phyloP scores from a whole-genome alignment of 306 rosid genomes.

The Sicyos edulis region DNA sequence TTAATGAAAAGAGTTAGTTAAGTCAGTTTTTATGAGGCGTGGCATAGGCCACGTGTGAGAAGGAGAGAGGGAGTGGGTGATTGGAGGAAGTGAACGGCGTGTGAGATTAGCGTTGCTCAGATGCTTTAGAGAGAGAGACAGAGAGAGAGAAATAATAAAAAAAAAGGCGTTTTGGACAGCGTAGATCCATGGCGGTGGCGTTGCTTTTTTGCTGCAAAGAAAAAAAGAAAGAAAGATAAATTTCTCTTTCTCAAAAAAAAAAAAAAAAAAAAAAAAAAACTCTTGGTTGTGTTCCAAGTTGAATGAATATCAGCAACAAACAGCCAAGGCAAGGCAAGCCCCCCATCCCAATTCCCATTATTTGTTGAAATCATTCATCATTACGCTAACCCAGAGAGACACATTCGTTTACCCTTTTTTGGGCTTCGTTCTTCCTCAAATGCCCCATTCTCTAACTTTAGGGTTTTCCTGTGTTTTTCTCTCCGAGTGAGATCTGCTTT shows the following conservation, averaged over 20 bases:
- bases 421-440: constrained; percentile 10
- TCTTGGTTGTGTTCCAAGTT: neutral
- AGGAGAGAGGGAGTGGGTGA: neutral
- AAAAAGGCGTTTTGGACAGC: constrained; percentile 12
- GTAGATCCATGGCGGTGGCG: constrained; percentile 21
- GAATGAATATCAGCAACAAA: neutral
- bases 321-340: neutral
- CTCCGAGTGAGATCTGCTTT: neutral
- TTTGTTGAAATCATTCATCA: constrained; percentile 9
- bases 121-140: neutral
- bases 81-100: neutral
- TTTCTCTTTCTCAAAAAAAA: neutral
- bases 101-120: constrained; percentile 1
- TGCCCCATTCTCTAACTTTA: constrained; percentile 1
- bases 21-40: constrained; percentile 14
- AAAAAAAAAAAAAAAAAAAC: too few species aligned
- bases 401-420: neutral
- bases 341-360: too few species aligned
- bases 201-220: constrained; percentile 11
- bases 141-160: neutral
- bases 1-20: constrained; percentile 11
- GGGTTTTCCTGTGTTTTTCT: neutral
- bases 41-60: constrained; percentile 9
- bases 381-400: neutral
- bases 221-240: too few species aligned